Evolutionary conservation across 2,329 filamentous ascomycete genomes (phyloP).

Genomic region (Fusarium sp.): DNA sequence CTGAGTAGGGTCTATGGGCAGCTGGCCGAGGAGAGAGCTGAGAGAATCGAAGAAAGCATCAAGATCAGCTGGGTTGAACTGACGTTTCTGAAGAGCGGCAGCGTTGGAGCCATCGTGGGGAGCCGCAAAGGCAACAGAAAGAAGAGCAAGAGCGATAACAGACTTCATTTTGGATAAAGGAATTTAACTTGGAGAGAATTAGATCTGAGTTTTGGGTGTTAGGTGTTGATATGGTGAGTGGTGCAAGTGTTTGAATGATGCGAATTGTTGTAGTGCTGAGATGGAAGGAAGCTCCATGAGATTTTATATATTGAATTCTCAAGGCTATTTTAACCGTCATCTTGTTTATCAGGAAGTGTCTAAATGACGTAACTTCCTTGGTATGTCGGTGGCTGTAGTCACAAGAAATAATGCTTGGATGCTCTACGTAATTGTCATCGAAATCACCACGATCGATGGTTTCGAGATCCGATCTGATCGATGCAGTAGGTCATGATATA

Average conservation of each 20-base stretch:
- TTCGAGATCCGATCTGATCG: not conserved
- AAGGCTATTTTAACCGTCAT: rapidly evolving
- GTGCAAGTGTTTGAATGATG: not conserved
- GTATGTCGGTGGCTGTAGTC: not conserved
- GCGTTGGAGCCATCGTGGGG: not conserved
- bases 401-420: not conserved
- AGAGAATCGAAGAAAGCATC: not conserved
- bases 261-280: not conserved
- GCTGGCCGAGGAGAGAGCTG: not conserved
- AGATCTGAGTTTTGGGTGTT: not conserved
- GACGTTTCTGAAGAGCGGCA: not conserved
- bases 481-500: rapidly evolving
- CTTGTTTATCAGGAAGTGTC: rapidly evolving
- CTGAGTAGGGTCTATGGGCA: not conserved
- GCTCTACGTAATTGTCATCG: not conserved
- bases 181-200: not conserved
- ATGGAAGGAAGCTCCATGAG: not conserved
- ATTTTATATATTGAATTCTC: not conserved
- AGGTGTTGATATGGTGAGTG: not conserved
- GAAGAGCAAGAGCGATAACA: not conserved
- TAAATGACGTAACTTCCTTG: rapidly evolving
- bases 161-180: not conserved
- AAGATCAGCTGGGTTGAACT: not conserved
- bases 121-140: not conserved
- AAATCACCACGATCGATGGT: not conserved